Conservation (phyloP, 495 filamentous ascomycete species). For the Penicillium parvum region DNA sequence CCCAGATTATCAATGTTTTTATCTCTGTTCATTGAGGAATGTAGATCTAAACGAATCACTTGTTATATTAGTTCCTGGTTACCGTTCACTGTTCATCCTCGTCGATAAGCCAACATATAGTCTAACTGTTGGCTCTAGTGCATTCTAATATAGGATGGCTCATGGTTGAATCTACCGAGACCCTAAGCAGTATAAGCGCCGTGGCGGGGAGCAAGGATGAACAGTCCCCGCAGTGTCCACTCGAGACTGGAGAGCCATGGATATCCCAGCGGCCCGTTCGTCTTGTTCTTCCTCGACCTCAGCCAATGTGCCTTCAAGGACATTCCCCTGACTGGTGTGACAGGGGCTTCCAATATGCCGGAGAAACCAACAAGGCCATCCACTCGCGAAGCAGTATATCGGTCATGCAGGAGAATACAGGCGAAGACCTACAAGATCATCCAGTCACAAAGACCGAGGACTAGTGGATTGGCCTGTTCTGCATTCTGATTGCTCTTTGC, state of each 20-base stretch:
- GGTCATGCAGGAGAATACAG: conserved; percentile 1
- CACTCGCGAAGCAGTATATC: not conserved
- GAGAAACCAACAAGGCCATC: not conserved
- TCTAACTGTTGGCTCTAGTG: no score
- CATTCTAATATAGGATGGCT: no score
- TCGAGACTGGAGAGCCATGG: no score
- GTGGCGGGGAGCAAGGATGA: no score
- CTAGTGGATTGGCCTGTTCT: not conserved
- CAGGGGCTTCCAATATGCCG: not conserved
- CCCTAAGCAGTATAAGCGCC: conserved; percentile 16
- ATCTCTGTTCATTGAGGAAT: no score
- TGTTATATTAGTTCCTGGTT: no score
- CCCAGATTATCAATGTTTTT: no score
- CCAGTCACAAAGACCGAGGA: conserved; percentile 11
- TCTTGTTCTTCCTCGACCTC: not conserved
- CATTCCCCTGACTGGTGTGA: not conserved
- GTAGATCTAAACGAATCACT: no score
- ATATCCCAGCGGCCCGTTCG: conserved; percentile 10
- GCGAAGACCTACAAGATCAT: not conserved
- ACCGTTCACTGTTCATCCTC: no score
- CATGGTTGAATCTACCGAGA: not conserved
- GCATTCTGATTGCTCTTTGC: conserved; percentile 18
- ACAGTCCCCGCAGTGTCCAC: no score
- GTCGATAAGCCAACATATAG: no score
- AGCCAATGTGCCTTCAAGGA: not conserved